A percentile compares a stretch with the other conserved stretches of the same genome.
phyloP scores from a whole-genome alignment of 2,329 filamentous ascomycete genomes.

The Aspergillus brunneoviolaceus region DNA sequence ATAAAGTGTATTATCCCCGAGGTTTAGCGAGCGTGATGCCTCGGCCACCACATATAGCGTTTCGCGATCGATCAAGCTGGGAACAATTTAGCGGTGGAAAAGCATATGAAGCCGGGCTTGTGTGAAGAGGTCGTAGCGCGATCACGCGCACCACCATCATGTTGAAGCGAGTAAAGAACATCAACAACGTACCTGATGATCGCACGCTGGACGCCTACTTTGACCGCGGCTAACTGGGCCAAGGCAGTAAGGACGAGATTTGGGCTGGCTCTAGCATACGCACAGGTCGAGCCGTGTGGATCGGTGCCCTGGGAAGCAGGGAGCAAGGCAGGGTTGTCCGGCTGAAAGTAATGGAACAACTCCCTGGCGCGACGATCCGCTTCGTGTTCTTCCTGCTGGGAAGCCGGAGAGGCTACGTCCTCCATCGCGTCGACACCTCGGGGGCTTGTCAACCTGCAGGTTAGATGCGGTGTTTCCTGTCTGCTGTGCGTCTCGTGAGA shows the following conservation, averaged over 20 bases:
- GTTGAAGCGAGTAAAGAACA: no score
- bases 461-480: background rate
- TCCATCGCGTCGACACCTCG: background rate
- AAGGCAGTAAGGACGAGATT: conserved; percentile 24
- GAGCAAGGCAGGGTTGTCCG: conserved; percentile 21
- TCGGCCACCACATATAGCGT: conserved; percentile 50
- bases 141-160: no score
- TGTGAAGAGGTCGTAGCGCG: no score
- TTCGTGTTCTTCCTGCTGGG: conserved; percentile 7
- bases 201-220: conserved; percentile 25
- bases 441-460: background rate
- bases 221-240: conserved; percentile 25
- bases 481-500: background rate
- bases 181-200: conserved; percentile 26
- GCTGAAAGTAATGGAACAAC: conserved; percentile 26
- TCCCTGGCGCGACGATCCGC: conserved; percentile 22
- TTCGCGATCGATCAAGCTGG: conserved; percentile 44
- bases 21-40: conserved; percentile 41
- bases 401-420: background rate
- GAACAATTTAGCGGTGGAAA: background rate
- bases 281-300: background rate
- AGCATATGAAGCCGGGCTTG: background rate
- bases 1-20: conserved; percentile 32
- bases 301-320: background rate
- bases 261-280: conserved; percentile 9